Evolutionary conservation across 768 basidiomycete species (phyloP), one percentile per base, ranked within the genome.

Genomic region (Naganishia kalamii): DNA sequence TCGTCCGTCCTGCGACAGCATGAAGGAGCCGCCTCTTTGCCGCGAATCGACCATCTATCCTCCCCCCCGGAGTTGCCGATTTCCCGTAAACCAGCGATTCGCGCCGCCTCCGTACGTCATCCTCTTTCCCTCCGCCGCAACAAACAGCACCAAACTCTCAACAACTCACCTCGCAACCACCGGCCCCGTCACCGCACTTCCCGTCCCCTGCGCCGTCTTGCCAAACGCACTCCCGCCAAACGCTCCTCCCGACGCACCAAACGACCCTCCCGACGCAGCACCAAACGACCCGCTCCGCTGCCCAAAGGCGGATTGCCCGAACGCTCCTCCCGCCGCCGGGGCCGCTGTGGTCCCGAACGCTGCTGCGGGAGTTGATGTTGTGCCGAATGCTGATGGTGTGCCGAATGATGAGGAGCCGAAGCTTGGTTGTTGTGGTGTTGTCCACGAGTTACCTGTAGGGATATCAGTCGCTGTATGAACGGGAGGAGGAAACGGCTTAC

Each of bases 231-330:
- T 40, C n/a, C 19, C 54, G n/a, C 54, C 54, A 27, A 57, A 57
- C 37, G 13, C 54, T 25, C 54, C 54, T 11, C 3, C 4, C 5
- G 27, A 25, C 12, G 27, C 17, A 3, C 48, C 27, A 29, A 3
- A 29, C 33, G 32, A 3, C n/a, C 3, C 4, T 21, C 10, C 33
- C 11, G 52, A 21, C 23, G 37, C 23, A 4, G 35, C 54, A 4
- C 54, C 48, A 29, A 25, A 25, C 32, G 11, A 10, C 40, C 40
- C 17, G n/a, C 32, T 35, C 32, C 44, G 13, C n/a, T 49, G 27
- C n/a, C 61, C 63, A 54, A 64, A 64, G 15, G 50, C 63, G 35
- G 61, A 62, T 25, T 43, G 23, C 17, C 61, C 61, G 23, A 62
- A 62, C 30, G 61, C 61, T 3, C n/a, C n/a, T n/a, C n/a, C n/a